phyloP scores from a whole-genome alignment of 1,139 yeast genomes.

The Groenewaldozyma sp. region DNA sequence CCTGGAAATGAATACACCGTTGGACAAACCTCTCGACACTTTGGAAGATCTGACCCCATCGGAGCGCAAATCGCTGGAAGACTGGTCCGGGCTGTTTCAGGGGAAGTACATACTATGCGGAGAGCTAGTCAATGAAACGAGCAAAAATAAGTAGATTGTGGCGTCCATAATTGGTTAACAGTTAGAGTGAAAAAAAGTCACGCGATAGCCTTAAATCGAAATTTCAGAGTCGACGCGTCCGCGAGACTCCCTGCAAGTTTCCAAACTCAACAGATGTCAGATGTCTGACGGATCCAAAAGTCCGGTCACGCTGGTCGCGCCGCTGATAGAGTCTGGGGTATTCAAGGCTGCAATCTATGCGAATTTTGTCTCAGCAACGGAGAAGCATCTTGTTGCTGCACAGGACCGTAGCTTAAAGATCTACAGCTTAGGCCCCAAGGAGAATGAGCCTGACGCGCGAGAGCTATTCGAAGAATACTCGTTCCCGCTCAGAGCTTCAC shows the following conservation, averaged over 20 bases:
- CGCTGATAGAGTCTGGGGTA: not conserved
- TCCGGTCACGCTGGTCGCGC: not conserved
- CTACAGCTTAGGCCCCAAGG: not conserved
- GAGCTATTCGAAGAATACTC: not conserved
- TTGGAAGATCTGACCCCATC: constrained; percentile 50
- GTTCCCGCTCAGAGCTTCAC: not conserved
- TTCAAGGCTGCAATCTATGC: not conserved
- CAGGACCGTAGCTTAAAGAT: not conserved
- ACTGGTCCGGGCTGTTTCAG: constrained; percentile 77
- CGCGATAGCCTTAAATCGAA: too few relatives aligned
- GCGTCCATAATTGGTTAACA: too few relatives aligned
- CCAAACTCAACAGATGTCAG: not conserved
- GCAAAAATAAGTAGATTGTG: too few relatives aligned
- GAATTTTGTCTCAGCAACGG: not conserved
- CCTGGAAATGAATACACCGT: constrained; percentile 29
- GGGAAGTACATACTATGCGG: constrained; percentile 42
- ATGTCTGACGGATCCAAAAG: not conserved
- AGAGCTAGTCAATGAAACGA: constrained; percentile 21
- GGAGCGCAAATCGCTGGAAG: constrained; percentile 63
- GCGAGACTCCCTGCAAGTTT: too few relatives aligned
- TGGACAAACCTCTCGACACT: constrained; percentile 55
- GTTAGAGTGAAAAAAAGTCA: too few relatives aligned
- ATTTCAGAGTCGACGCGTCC: too few relatives aligned
- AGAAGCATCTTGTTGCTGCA: not conserved
- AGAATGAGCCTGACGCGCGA: not conserved